Conservation (phyloP, 2,329 filamentous ascomycete species). For the Aspergillus calidoustus region DNA sequence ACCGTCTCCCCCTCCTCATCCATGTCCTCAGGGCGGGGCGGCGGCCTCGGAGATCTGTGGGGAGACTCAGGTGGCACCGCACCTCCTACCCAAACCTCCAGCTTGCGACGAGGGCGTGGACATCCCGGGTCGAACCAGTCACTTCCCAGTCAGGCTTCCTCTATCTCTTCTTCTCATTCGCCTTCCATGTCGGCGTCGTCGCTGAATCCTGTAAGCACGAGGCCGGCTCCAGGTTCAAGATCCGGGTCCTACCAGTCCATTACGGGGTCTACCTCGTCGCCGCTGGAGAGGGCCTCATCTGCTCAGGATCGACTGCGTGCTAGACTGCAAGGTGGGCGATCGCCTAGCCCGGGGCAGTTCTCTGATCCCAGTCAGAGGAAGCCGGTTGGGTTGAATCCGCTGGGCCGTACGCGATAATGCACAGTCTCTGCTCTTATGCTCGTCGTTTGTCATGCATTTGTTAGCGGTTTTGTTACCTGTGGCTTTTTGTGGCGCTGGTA, state of each 20-base stretch:
- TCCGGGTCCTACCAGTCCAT: constrained; percentile 72
- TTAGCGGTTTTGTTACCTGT: constrained; percentile 1
- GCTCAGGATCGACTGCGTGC: constrained; percentile 85
- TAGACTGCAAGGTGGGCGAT: constrained; percentile 67
- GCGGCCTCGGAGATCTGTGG: constrained; percentile 64
- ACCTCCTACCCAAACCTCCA: constrained; percentile 41
- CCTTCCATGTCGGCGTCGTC: constrained; percentile 24
- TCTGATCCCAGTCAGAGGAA: constrained; percentile 39
- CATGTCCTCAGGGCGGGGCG: constrained; percentile 40
- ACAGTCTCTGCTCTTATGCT: not conserved
- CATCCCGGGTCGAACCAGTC: constrained; percentile 24
- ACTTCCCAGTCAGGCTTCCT: constrained; percentile 33
- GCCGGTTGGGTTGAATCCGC: constrained; percentile 34
- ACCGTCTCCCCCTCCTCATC: constrained; percentile 34
- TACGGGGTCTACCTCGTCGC: constrained; percentile 22
- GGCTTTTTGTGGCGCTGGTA: not conserved
- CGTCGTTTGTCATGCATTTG: not conserved
- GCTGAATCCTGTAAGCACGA: constrained; percentile 42
- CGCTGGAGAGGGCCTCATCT: constrained; percentile 39
- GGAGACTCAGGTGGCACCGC: constrained; percentile 46
- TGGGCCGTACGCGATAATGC: constrained; percentile 21
- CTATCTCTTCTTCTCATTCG: constrained; percentile 1
- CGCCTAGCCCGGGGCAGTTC: constrained; percentile 38
- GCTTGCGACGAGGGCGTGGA: constrained; percentile 42
- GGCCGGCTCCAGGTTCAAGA: constrained; percentile 73